Evolutionary conservation across 495 filamentous ascomycete genomes (phyloP), one percentile per base, ranked within the genome.

Genomic region (Podospora tetraspora): DNA sequence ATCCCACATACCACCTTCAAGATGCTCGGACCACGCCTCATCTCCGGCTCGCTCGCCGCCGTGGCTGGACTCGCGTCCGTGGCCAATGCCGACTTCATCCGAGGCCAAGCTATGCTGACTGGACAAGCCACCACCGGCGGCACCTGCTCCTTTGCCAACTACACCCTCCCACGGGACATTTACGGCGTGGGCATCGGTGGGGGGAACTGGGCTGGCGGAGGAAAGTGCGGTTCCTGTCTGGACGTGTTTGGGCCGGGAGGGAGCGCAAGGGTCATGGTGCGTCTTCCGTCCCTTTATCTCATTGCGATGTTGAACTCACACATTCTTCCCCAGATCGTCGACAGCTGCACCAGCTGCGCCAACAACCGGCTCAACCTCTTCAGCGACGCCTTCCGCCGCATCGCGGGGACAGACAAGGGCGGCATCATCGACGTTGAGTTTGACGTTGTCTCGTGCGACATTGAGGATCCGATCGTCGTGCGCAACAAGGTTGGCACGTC

Each of bases 401-500:
- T 68, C 23, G 67, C 61, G 11, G 56, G 64, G 43, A 59, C 52
- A 1, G 67, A 68, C 22, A 7, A 52, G 43, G 43, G 43, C 43
- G 68, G 68, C 19, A 69, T 69, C 43, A 62, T 66, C 24, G 30
- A 57, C 59, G 82, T 86, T 32, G 70, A 80, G 58, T 89, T 86
- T 70, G 79, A 76, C 61, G 84, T 86, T 68, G 82, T 86, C 30
- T 69, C 80, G 58, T 89, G 87, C 71, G 79, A 76, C 59, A 84
- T 86, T 68, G 75, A 76, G 67, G 78, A 80, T 9, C 83, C 84
- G n/a, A 71, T 86, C 12, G 67, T 76, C 64, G 79, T 89, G 52
- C 81, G 83, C 72, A 86, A 85, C 79, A 88, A 89, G 77, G 76
- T 79, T 25, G 87, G 86, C 9, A 81, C 84, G 13, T 84, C 83